Percentiles rank a stretch among this genome's conserved stretches.
Conservation (phyloP, 805 yeast genomes). For the Candida awuae region DNA sequence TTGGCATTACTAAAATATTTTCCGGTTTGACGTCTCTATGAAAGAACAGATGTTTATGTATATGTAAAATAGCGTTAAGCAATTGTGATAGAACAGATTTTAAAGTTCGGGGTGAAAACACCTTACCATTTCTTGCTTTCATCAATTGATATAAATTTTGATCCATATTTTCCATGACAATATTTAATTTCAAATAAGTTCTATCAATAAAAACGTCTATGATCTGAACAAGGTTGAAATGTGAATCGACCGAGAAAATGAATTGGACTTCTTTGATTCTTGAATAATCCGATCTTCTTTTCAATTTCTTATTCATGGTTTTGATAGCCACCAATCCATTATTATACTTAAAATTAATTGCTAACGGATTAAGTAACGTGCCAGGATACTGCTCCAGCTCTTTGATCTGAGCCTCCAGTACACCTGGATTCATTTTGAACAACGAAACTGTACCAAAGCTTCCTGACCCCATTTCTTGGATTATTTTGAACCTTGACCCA, state of each 20-base stretch:
- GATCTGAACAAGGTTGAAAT: slow-evolving; percentile 62
- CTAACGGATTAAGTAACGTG: slow-evolving; percentile 45
- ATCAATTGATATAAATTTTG: slow-evolving; percentile 75
- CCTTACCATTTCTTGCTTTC: slow-evolving; percentile 45
- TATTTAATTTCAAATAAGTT: slow-evolving; percentile 51
- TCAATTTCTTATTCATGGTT: slow-evolving; percentile 54
- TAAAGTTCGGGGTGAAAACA: slow-evolving; percentile 51
- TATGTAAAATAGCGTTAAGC: slow-evolving; percentile 71
- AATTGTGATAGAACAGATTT: slow-evolving; percentile 66
- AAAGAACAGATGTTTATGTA: slow-evolving; percentile 59
- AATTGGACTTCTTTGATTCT: slow-evolving; percentile 61
- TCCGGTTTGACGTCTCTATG: slow-evolving; percentile 96
- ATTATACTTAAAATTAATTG: slow-evolving; percentile 11
- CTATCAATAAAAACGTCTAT: slow-evolving; percentile 75
- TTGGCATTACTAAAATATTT: slow-evolving; percentile 65
- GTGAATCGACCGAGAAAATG: slow-evolving; percentile 60
- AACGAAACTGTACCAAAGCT: slow-evolving; percentile 66
- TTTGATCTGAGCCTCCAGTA: slow-evolving; percentile 10
- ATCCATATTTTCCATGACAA: slow-evolving; percentile 84
- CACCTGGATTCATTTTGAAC: slow-evolving; percentile 40
- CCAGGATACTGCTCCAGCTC: slow-evolving; percentile 24
- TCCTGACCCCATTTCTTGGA: slow-evolving; percentile 60
- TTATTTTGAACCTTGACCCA: slow-evolving; percentile 37
- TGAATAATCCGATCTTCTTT: slow-evolving; percentile 46
- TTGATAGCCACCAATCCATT: slow-evolving; percentile 64